Evolutionary conservation across 345 rosid species (phyloP).

Genomic region (Tarenaya hassleriana): DNA sequence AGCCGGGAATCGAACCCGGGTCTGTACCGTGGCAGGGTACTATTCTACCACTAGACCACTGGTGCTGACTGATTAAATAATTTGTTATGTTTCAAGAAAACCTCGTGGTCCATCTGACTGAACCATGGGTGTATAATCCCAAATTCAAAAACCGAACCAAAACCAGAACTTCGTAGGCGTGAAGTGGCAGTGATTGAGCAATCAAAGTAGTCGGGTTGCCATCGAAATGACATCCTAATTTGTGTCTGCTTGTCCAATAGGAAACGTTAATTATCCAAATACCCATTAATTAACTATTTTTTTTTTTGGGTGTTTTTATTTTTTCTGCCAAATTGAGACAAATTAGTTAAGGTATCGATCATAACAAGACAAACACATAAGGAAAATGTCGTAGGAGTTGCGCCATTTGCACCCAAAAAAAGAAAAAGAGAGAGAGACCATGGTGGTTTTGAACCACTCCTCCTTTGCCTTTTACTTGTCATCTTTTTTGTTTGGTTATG

Average conservation of each 20-base stretch:
- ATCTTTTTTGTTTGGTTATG: slow-evolving; percentile 26
- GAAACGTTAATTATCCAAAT: background rate
- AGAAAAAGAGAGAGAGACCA: slow-evolving; percentile 11
- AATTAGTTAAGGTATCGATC: background rate
- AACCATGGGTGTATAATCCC: no score
- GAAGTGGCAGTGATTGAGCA: slow-evolving; percentile 21
- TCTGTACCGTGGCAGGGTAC: slow-evolving; percentile 73
- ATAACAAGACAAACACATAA: slow-evolving; percentile 31
- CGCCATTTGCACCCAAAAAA: no score
- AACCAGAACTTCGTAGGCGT: no score
- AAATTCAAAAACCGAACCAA: background rate
- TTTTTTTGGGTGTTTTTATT: background rate
- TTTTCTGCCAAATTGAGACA: slow-evolving; percentile 12
- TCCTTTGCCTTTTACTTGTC: slow-evolving; percentile 29
- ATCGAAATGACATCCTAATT: slow-evolving; percentile 18
- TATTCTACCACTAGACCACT: slow-evolving; percentile 48
- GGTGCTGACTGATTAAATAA: slow-evolving; percentile 21
- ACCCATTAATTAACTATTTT: background rate
- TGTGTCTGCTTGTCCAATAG: slow-evolving; percentile 11
- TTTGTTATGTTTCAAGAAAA: no score
- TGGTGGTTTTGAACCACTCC: slow-evolving; percentile 27
- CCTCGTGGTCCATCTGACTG: no score
- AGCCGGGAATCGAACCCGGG: slow-evolving; percentile 81
- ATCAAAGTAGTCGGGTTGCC: slow-evolving; percentile 26
- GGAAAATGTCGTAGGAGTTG: slow-evolving; percentile 22